Evolutionary conservation across 306 rosid species (phyloP).

Genomic region (Luffa acutangula): DNA sequence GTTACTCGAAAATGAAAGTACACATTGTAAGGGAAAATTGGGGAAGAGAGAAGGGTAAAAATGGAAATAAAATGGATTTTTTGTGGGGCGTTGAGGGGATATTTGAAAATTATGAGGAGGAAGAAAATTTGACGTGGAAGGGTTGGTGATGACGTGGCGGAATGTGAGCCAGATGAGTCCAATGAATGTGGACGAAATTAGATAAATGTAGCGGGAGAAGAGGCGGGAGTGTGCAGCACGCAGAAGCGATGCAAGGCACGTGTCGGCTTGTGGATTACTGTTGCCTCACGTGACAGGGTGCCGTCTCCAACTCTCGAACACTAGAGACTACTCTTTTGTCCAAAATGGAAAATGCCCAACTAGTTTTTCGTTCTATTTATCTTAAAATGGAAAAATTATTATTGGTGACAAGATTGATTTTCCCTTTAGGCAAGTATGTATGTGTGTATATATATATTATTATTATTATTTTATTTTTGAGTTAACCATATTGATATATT

Average conservation of each 20-base stretch:
- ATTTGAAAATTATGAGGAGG: slow-evolving; percentile 32
- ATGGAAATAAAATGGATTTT: slow-evolving; percentile 1
- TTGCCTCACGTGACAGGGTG: slow-evolving; percentile 15
- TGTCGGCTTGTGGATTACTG: slow-evolving; percentile 30
- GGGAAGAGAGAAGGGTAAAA: not conserved
- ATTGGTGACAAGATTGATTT: no score
- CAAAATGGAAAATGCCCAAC: not conserved
- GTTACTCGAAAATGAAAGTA: not conserved
- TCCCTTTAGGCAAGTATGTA: no score
- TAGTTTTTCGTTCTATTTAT: not conserved
- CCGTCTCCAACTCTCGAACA: not conserved
- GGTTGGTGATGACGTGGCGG: slow-evolving; percentile 49
- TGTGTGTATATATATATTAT: no score
- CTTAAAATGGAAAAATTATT: no score
- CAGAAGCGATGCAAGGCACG: slow-evolving; percentile 11
- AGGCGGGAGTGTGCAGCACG: slow-evolving; percentile 9
- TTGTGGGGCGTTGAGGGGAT: slow-evolving; percentile 13
- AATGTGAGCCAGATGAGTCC: slow-evolving; percentile 31
- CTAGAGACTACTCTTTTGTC: not conserved
- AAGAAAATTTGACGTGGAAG: slow-evolving; percentile 34
- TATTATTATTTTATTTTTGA: no score
- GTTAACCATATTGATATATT: no score
- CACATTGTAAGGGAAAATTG: not conserved
- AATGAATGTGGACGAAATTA: slow-evolving; percentile 22
- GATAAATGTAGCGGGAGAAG: slow-evolving; percentile 22